Evolutionary conservation across 2,329 filamentous ascomycete species (phyloP).

Genomic region (Metarhizium guizhouense): DNA sequence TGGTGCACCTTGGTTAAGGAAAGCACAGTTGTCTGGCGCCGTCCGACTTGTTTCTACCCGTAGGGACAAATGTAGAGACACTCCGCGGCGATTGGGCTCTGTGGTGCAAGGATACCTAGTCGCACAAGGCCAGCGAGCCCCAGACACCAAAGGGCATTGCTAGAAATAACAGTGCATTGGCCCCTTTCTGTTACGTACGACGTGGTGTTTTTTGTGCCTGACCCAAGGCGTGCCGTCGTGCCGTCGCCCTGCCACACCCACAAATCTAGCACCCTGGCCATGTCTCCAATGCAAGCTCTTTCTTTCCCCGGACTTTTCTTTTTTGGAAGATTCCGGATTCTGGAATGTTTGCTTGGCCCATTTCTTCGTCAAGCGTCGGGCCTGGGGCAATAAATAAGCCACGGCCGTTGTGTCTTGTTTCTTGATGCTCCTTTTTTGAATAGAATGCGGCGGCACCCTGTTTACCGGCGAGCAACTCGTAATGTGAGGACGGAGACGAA

Average conservation of each 20-base stretch:
- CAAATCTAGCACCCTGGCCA: neutral
- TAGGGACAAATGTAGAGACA: neutral
- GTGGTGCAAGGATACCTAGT: neutral
- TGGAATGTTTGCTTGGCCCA: neutral
- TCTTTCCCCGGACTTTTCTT: slow-evolving; percentile 2
- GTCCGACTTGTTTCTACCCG: neutral
- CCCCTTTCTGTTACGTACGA: neutral
- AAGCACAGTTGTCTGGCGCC: neutral
- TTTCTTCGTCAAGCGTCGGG: neutral
- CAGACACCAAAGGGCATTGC: neutral
- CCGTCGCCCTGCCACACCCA: neutral
- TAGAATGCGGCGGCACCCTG: neutral
- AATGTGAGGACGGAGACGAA: neutral
- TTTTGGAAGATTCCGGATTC: slow-evolving; percentile 1
- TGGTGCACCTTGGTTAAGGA: too few relatives aligned
- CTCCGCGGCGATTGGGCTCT: neutral
- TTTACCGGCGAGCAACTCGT: neutral
- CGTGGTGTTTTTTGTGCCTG: neutral
- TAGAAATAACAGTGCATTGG: neutral
- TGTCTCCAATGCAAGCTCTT: neutral
- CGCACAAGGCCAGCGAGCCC: neutral
- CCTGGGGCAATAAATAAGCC: too few relatives aligned
- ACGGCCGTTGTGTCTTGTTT: neutral
- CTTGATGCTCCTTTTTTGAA: neutral
- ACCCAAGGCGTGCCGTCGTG: neutral